phyloP scores from a whole-genome alignment of 2,329 filamentous ascomycete genomes.

The Paradendryphiella salina region DNA sequence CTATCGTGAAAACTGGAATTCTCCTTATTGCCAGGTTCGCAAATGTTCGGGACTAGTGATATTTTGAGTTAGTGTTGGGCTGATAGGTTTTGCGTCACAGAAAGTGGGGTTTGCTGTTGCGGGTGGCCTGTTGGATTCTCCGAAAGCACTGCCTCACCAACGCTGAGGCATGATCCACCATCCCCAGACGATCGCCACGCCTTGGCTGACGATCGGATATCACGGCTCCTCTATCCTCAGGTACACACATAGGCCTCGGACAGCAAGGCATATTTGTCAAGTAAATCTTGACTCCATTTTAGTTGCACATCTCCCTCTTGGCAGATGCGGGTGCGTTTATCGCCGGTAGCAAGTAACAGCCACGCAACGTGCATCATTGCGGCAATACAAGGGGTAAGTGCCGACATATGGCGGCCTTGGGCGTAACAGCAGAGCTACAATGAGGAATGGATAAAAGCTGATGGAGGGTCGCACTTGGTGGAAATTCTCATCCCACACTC shows the following conservation, averaged over 20 bases:
- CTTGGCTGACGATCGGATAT: slow-evolving; percentile 27
- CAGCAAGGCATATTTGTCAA: slow-evolving; percentile 22
- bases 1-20: slow-evolving; percentile 9
- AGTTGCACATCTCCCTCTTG: slow-evolving; percentile 30
- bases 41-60: too few relatives aligned
- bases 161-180: slow-evolving; percentile 16
- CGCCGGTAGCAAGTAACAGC: slow-evolving; percentile 18
- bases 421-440: not conserved
- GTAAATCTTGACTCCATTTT: slow-evolving; percentile 38
- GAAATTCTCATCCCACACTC: slow-evolving; percentile 28
- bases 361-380: slow-evolving; percentile 20
- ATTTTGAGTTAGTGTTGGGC: not conserved
- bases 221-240: slow-evolving; percentile 22
- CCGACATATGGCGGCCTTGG: slow-evolving; percentile 11
- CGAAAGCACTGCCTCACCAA: slow-evolving; percentile 7
- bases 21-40: too few relatives aligned
- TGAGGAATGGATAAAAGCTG: slow-evolving; percentile 34
- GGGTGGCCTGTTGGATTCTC: not conserved
- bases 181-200: slow-evolving; percentile 4
- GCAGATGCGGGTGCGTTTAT: slow-evolving; percentile 26
- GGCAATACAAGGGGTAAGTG: slow-evolving; percentile 22
- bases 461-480: slow-evolving; percentile 17
- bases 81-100: not conserved
- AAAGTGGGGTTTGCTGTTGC: not conserved
- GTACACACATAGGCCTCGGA: slow-evolving; percentile 23